These are phyloP conservation scores for Ottelia alismoides DNA, from an alignment of 106 monocot species.

Conservation along the genomic window DNA sequence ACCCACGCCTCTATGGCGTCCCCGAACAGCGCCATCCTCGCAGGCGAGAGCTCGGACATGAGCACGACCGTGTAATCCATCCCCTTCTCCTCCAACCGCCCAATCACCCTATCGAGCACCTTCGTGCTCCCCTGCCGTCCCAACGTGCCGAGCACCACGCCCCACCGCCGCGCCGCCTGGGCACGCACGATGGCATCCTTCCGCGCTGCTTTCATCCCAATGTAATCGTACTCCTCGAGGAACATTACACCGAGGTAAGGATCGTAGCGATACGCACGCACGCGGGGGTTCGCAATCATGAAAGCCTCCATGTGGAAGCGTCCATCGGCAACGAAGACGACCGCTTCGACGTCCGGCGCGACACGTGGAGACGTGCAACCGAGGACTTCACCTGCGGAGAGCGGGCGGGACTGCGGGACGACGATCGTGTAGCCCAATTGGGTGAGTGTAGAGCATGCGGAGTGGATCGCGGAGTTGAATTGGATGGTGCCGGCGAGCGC, in stretches of 20 bases:
- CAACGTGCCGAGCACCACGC: constrained; percentile 73
- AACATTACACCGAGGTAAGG: constrained; percentile 62
- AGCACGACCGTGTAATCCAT: constrained; percentile 77
- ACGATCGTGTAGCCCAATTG: constrained; percentile 34
- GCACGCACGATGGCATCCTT: constrained; percentile 49
- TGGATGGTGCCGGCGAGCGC: constrained; percentile 83
- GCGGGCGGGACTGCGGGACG: constrained; percentile 79
- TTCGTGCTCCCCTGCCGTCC: constrained; percentile 84
- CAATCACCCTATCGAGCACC: constrained; percentile 63
- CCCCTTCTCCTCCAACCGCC: constrained; percentile 68
- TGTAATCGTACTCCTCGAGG: constrained; percentile 79
- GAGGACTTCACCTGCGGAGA: constrained; percentile 86
- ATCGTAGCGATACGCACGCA: constrained; percentile 77
- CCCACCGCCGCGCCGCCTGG: constrained; percentile 65
- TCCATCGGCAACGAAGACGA: constrained; percentile 86
- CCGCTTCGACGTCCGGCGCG: constrained; percentile 25
- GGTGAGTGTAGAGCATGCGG: constrained; percentile 23
- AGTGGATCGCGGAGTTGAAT: constrained; percentile 68
- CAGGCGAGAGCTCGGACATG: constrained; percentile 89
- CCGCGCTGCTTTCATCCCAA: constrained; percentile 76
- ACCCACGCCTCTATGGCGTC: constrained; percentile 98
- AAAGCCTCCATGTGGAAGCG: constrained; percentile 96
- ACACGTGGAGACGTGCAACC: constrained; percentile 78
- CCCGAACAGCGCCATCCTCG: constrained; percentile 63
- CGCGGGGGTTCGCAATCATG: constrained; percentile 89